Percentiles rank a stretch among this genome's conserved stretches.
Conservation (phyloP, 805 yeast genomes). For the Torulaspora gathmanii region DNA sequence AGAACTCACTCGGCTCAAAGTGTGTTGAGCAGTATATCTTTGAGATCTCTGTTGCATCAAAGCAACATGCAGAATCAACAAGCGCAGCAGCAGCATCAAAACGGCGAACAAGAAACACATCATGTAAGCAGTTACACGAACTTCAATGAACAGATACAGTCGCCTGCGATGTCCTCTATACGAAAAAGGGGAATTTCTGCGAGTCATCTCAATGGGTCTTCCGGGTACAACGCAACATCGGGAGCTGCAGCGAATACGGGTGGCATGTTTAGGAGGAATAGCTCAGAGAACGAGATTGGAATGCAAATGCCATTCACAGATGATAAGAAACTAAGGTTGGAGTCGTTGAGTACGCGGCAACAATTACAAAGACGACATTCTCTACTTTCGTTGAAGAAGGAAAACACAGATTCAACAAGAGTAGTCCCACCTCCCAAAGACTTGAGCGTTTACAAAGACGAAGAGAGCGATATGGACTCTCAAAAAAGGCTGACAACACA, state of each 20-base stretch:
- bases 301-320: conserved; percentile 36
- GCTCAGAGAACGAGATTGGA: conserved; percentile 24
- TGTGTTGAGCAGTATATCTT: conserved; percentile 55
- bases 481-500: conserved; percentile 38
- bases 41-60: conserved; percentile 56
- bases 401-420: background rate
- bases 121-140: conserved; percentile 24
- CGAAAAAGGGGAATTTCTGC: conserved; percentile 32
- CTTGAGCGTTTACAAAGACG: conserved; percentile 1
- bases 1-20: conserved; percentile 41
- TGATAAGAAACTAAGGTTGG: conserved; percentile 23
- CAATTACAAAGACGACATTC: conserved; percentile 3
- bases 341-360: conserved; percentile 5
- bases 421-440: background rate
- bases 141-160: conserved; percentile 39
- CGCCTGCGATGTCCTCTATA: conserved; percentile 39
- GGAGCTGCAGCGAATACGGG: conserved; percentile 8
- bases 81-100: conserved; percentile 11
- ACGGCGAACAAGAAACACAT: conserved; percentile 8
- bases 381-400: conserved; percentile 3
- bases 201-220: conserved; percentile 7
- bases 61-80: conserved; percentile 33
- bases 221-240: background rate
- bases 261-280: conserved; percentile 24
- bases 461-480: conserved; percentile 29